Evolutionary conservation across 2,329 filamentous ascomycete species (phyloP).

Genomic region (Ceratocystis albifundus): DNA sequence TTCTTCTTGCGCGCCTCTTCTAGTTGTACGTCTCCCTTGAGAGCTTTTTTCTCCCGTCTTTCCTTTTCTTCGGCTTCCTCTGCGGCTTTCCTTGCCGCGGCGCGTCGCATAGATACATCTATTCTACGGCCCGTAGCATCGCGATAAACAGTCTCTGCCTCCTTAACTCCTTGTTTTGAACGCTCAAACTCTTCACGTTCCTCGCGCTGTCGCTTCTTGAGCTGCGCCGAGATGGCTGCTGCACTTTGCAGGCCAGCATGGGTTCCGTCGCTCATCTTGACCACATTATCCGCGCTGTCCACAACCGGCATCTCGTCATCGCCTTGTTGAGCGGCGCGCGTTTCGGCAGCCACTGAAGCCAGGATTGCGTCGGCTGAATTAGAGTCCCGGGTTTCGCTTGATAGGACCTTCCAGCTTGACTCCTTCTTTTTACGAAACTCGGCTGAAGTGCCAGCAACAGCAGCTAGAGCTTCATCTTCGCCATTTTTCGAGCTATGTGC

Average conservation of each 20-base stretch:
- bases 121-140: constrained; percentile 92
- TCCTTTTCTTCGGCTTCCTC: constrained; percentile 62
- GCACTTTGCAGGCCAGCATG: constrained; percentile 79
- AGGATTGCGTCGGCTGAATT: constrained; percentile 59
- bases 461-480: constrained; percentile 38
- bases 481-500: constrained; percentile 37
- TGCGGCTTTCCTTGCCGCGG: constrained; percentile 59
- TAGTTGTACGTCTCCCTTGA: constrained; percentile 77
- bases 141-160: constrained; percentile 72
- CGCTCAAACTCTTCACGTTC: constrained; percentile 44
- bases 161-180: constrained; percentile 32
- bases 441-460: constrained; percentile 41
- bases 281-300: constrained; percentile 35
- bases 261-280: constrained; percentile 76
- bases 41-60: constrained; percentile 52
- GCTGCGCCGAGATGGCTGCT: constrained; percentile 59
- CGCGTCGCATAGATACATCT: constrained; percentile 81
- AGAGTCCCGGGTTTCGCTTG: constrained; percentile 36
- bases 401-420: constrained; percentile 66
- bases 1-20: constrained; percentile 52
- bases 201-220: constrained; percentile 53
- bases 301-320: constrained; percentile 42
- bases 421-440: constrained; percentile 67
- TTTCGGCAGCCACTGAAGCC: constrained; percentile 57
- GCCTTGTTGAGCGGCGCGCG: constrained; percentile 38